Conservation (phyloP, 2,329 filamentous ascomycete species). For the Sporothrix luriei region DNA sequence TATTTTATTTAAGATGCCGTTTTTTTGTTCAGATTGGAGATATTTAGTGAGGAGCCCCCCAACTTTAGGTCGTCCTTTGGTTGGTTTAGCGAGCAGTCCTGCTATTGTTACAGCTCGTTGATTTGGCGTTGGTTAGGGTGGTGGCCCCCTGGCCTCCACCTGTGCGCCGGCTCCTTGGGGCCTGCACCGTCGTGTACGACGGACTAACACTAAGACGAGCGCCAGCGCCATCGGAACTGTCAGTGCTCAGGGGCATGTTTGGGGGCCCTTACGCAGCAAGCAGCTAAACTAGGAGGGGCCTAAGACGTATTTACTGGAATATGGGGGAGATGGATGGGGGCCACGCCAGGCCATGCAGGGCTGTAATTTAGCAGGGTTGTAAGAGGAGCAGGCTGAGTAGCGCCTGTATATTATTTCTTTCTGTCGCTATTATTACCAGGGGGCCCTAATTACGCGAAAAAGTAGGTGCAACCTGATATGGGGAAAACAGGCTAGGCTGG, state of each 20-base stretch:
- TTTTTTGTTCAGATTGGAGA: constrained; percentile 14
- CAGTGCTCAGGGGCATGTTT: constrained; percentile 26
- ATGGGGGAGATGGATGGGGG: background rate
- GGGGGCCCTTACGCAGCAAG: background rate
- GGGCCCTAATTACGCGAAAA: background rate
- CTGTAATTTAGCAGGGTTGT: constrained; percentile 1
- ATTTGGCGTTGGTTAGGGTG: background rate
- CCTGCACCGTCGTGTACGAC: constrained; percentile 27
- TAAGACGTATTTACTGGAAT: background rate
- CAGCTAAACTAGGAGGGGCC: constrained; percentile 1
- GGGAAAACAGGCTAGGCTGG: background rate
- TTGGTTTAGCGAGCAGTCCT: too few species aligned
- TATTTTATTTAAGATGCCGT: background rate
- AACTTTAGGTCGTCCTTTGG: background rate
- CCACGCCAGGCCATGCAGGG: background rate
- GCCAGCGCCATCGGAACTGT: constrained; percentile 22
- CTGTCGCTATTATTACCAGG: background rate
- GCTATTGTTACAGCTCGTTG: background rate
- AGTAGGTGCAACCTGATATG: background rate
- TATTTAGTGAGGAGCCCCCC: constrained; percentile 10
- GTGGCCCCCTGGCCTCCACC: background rate
- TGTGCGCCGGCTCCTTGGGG: constrained; percentile 8
- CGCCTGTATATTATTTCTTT: background rate
- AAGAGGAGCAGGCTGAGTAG: background rate
- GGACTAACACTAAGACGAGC: constrained; percentile 24